phyloP scores from a whole-genome alignment of 2,329 filamentous ascomycete genomes.

The Fusarium albidum region DNA sequence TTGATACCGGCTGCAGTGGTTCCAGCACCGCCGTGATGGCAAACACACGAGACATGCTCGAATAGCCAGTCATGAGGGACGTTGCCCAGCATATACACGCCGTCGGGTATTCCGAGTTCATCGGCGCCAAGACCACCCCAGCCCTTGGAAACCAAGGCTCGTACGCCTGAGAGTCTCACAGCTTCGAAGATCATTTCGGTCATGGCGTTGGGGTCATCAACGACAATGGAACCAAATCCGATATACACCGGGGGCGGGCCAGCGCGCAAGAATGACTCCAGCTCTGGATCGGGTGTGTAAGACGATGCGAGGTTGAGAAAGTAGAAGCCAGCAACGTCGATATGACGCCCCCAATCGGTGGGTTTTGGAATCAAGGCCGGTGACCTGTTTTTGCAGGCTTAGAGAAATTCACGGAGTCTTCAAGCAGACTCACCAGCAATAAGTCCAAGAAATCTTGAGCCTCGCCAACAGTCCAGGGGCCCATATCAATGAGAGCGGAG shows the following conservation, averaged over 20 bases:
- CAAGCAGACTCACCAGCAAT: conserved; percentile 72
- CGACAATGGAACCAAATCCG: conserved; percentile 84
- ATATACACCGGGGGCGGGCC: conserved; percentile 82
- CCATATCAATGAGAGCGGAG: conserved; percentile 81
- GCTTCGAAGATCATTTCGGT: conserved; percentile 78
- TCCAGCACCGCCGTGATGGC: conserved; percentile 88
- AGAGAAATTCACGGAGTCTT: neutral
- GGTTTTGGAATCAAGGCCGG: conserved; percentile 82
- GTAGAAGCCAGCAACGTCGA: conserved; percentile 79
- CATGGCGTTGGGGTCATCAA: conserved; percentile 76
- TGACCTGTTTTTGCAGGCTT: conserved; percentile 57
- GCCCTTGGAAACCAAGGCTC: conserved; percentile 84
- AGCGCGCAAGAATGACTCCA: conserved; percentile 71
- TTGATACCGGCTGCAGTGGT: conserved; percentile 89
- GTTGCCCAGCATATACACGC: conserved; percentile 85
- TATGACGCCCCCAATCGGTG: conserved; percentile 75
- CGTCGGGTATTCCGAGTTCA: conserved; percentile 72
- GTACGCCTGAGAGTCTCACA: conserved; percentile 70
- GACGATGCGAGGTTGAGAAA: conserved; percentile 74
- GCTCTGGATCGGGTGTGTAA: conserved; percentile 71
- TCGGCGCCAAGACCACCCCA: conserved; percentile 87
- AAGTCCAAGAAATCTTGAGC: conserved; percentile 83
- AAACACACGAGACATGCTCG: conserved; percentile 79
- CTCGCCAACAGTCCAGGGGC: conserved; percentile 82
- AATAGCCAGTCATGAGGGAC: conserved; percentile 92